Base-by-base conservation (phyloP, 2,329 filamentous ascomycete genomes). In the Apiospora phragmitis region DNA sequence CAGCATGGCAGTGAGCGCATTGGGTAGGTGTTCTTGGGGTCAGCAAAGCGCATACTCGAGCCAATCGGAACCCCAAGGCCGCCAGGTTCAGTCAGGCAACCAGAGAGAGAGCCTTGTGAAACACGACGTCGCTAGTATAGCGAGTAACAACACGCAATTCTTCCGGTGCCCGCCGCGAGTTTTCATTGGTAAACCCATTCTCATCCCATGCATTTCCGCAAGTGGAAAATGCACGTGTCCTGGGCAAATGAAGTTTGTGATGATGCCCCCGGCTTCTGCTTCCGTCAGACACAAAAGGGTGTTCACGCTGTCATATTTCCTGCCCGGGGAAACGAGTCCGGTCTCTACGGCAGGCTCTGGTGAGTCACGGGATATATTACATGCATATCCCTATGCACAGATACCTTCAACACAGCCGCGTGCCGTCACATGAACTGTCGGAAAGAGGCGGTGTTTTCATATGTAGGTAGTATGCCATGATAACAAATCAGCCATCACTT, bases 1-100 rank as follows among this genome's bases (percentile, higher is more conserved):
- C 38, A 62, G 32, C 29, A n/a, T n/a, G 55, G 18, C 3, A 18
- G 55, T n/a, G 55, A 35, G 32, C 55, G 32, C 55, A 62, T 62
- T 62, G 55, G 55, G 55, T n/a, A 62, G 35, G 55, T 62, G 55
- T 38, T 62, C 55, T 38, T 62, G 55, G 55, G 55, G 55, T 3
- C 55, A 38, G 32, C 18, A 38, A 38, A 38, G 32, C 29, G 18
- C 38, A 62, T 62, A 62, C 18, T 62, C 29, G 29, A 38, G 32
- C 55, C 55, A 62, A 62, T 62, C 55, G 55, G 55, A 62, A 24
- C 1, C 18, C 3, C 9, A 9, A 62, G 21, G 32, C 55, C 38
- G 24, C 21, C 51, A 21, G 21, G 55, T n/a, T n/a, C n/a, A n/a
- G n/a, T n/a, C 8, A 62, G 55, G 29, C 55, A 62, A 38, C 55